Evolutionary conservation across 2,329 filamentous ascomycete species (phyloP), one percentile per base, ranked within the genome.

Genomic region (Curvularia eragrostidis): DNA sequence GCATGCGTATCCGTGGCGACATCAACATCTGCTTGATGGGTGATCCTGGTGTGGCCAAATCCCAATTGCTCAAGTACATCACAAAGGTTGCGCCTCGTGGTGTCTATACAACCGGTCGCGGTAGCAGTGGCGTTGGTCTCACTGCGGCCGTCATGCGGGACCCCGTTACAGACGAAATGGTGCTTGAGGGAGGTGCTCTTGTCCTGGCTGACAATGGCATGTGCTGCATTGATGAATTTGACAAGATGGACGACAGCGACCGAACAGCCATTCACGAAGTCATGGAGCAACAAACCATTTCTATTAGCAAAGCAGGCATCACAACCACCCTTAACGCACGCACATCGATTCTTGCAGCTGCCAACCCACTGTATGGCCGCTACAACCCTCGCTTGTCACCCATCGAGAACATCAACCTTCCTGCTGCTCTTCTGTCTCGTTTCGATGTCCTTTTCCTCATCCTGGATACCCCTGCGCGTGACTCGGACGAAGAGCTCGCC

Each of bases 11-110:
- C 75, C 92, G 95, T 84, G 95, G 95, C 70, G 95, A 99, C 74
- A 96, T 99, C 82, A 99, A 99, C 80, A 89, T 99, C 62, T 98
- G 95, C 77, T 81, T 99, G 72, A 99, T 99, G 95, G 95, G 95
- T 84, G 95, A 99, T 73, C 95, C 95, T 75, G 95, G 95, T 91
- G 95, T 99, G 74, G 95, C 95, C 81, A 99, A 99, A 81, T 99
- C 95, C 36, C 95, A 99, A 81, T 82, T 99, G 66, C 85, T 99
- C 66, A 98, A 97, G 80, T 99, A 99, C 77, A 98, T 99, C 75
- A 92, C 93, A 65, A 98, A 99, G 81, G 95, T 99, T 28, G 94
- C 95, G 1, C 95, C 95, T 61, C 91, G 95, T 62, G 93, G 93
- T 69, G 89, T 93, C 12, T 93, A 93, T 79, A 93, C 90, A 5